Percentiles rank a stretch among this genome's conserved stretches.
phyloP scores from a whole-genome alignment of 129 eudicot species.

The Centella asiatica region DNA sequence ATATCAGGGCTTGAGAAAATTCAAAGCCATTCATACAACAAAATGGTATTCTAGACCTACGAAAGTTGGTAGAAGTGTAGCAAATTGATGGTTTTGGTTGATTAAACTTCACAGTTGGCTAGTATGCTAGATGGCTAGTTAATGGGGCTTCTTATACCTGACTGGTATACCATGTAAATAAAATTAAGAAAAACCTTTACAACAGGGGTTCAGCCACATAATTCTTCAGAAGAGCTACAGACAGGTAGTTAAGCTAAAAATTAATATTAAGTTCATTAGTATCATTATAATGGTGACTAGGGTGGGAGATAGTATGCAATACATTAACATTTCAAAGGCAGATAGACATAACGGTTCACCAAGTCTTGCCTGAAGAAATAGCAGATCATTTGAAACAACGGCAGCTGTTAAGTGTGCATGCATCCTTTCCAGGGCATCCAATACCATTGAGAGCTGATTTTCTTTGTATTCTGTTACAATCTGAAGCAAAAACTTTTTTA shows the following conservation, averaged over 20 bases:
- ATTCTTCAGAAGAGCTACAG: neutral
- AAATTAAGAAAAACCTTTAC: neutral
- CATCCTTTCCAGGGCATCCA: conserved; percentile 85
- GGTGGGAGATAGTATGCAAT: neutral
- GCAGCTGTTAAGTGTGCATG: conserved; percentile 99
- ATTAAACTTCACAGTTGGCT: neutral
- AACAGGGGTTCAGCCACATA: neutral
- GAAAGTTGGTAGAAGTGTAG: neutral
- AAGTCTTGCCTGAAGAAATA: conserved; percentile 65
- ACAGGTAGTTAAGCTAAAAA: neutral
- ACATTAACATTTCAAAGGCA: neutral
- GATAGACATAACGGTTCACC: neutral
- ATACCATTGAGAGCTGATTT: conserved; percentile 66
- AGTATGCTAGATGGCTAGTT: neutral
- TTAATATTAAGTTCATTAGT: too few species aligned
- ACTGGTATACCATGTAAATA: neutral
- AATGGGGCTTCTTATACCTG: neutral
- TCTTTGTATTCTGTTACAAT: conserved; percentile 83
- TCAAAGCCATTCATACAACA: neutral
- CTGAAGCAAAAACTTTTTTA: conserved; percentile 18
- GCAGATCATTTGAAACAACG: conserved; percentile 78
- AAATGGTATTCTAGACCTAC: neutral
- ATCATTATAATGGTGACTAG: neutral
- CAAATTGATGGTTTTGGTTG: neutral
- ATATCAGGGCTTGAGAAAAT: too few species aligned